Conservation (phyloP, 768 basidiomycete genomes). For the Pholiota microspora region DNA sequence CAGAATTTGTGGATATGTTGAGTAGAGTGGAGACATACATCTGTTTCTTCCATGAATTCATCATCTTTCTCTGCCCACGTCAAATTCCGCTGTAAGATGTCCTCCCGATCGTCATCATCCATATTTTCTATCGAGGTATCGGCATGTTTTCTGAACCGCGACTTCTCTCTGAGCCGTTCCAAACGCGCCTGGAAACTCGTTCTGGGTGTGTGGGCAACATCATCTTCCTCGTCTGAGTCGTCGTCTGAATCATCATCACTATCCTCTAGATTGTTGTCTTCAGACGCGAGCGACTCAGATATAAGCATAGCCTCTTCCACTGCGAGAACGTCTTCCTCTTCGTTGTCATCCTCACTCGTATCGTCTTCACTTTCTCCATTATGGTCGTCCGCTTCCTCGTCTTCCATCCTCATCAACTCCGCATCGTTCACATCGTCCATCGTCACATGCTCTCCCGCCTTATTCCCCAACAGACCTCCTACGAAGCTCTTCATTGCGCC, state of each 20-base stretch:
- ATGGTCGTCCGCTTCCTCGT: slow-evolving; percentile 38
- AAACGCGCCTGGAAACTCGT: slow-evolving; percentile 46
- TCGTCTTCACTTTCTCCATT: slow-evolving; percentile 28
- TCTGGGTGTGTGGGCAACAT: slow-evolving; percentile 34
- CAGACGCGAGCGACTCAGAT: slow-evolving; percentile 27
- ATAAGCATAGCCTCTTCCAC: slow-evolving; percentile 46
- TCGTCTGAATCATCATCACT: slow-evolving; percentile 32
- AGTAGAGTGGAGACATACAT: slow-evolving; percentile 37
- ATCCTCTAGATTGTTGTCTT: slow-evolving; percentile 16
- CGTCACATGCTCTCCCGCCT: slow-evolving; percentile 49
- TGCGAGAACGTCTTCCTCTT: slow-evolving; percentile 38
- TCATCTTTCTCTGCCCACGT: slow-evolving; percentile 55
- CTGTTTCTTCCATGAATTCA: slow-evolving; percentile 48
- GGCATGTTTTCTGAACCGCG: slow-evolving; percentile 22
- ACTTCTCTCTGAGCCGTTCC: slow-evolving; percentile 33
- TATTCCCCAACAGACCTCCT: slow-evolving; percentile 40
- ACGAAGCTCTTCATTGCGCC: slow-evolving; percentile 55
- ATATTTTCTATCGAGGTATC: slow-evolving; percentile 21
- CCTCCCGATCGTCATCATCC: slow-evolving; percentile 33
- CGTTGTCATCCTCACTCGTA: slow-evolving; percentile 30
- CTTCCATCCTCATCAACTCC: slow-evolving; percentile 45
- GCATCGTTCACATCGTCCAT: slow-evolving; percentile 67
- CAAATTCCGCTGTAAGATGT: slow-evolving; percentile 25
- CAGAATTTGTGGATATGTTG: not conserved
- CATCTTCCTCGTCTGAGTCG: slow-evolving; percentile 33